Evolutionary conservation across 176 grass and related monocot genomes (phyloP).

Genomic region (Musa beccarii): DNA sequence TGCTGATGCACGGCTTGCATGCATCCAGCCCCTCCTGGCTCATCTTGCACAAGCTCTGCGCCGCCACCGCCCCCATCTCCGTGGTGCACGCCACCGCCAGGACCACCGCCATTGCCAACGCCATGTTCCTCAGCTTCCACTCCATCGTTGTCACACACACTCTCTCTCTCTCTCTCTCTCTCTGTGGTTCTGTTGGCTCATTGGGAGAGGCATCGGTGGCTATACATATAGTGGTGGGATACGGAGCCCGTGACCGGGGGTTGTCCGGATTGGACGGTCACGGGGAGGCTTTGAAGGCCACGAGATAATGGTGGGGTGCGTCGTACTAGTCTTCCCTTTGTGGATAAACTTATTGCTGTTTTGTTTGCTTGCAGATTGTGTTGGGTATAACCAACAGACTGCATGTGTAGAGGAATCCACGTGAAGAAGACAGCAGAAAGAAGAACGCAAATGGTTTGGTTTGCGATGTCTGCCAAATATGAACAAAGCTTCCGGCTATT

Average conservation of each 20-base stretch:
- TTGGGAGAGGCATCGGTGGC: too few relatives aligned
- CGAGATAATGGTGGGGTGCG: neutral
- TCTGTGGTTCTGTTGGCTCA: too few relatives aligned
- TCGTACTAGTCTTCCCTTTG: too few relatives aligned
- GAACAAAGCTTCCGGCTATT: too few relatives aligned
- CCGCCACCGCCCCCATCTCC: neutral
- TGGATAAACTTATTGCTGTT: too few relatives aligned
- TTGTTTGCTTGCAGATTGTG: too few relatives aligned
- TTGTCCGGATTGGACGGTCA: slow-evolving; percentile 6
- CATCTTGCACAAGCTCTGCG: neutral
- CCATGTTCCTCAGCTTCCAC: slow-evolving; percentile 20
- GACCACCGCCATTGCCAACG: neutral
- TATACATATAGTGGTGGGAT: slow-evolving; percentile 7
- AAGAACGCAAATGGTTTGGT: too few relatives aligned
- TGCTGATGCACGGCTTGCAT: slow-evolving; percentile 24
- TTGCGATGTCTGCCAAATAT: too few relatives aligned
- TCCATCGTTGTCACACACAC: neutral
- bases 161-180: neutral
- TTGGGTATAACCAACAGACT: too few relatives aligned
- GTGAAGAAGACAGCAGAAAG: too few relatives aligned
- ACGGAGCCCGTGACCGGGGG: neutral
- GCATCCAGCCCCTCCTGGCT: neutral
- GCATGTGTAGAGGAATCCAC: too few relatives aligned
- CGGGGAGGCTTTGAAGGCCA: slow-evolving; percentile 10
- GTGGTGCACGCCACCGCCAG: neutral